These are phyloP conservation scores for Blastobotrys aristatus DNA, from an alignment of 1,139 yeast genomes.

Conservation along the genomic window DNA sequence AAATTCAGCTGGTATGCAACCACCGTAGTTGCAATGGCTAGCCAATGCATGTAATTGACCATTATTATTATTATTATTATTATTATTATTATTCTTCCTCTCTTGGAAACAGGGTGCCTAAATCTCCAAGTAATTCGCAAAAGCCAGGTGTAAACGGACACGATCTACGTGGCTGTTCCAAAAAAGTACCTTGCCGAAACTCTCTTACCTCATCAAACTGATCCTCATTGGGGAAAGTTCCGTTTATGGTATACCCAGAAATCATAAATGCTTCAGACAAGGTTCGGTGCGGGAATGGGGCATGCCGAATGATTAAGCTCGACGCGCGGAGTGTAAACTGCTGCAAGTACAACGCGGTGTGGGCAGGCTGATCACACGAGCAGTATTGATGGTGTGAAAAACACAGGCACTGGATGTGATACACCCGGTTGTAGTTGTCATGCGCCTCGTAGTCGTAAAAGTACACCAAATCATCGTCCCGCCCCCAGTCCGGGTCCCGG, in stretches of 20 bases:
- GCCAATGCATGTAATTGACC: too few species aligned
- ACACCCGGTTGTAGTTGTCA: conserved; percentile 2
- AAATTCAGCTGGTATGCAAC: too few species aligned
- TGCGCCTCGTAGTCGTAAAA: conserved; percentile 5
- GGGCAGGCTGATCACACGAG: conserved; percentile 3
- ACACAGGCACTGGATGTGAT: conserved; percentile 7
- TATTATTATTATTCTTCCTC: too few species aligned
- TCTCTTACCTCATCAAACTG: neutral
- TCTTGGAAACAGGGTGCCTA: too few species aligned
- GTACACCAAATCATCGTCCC: neutral
- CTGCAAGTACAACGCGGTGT: conserved; percentile 1
- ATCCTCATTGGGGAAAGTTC: conserved; percentile 3
- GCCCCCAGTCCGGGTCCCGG: conserved; percentile 1
- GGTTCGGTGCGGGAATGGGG: neutral
- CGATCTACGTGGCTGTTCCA: neutral
- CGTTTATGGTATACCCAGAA: conserved; percentile 7
- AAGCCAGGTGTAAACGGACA: neutral
- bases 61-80: too few species aligned
- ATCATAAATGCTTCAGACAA: neutral
- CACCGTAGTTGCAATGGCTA: too few species aligned
- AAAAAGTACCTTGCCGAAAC: neutral
- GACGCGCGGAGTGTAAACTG: too few species aligned
- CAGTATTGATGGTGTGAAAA: neutral
- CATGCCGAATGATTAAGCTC: neutral
- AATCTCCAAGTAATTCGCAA: conserved; percentile 2